Evolutionary conservation across 1,284 basidiomycete species (phyloP).

Genomic region (Leccinum fallax): DNA sequence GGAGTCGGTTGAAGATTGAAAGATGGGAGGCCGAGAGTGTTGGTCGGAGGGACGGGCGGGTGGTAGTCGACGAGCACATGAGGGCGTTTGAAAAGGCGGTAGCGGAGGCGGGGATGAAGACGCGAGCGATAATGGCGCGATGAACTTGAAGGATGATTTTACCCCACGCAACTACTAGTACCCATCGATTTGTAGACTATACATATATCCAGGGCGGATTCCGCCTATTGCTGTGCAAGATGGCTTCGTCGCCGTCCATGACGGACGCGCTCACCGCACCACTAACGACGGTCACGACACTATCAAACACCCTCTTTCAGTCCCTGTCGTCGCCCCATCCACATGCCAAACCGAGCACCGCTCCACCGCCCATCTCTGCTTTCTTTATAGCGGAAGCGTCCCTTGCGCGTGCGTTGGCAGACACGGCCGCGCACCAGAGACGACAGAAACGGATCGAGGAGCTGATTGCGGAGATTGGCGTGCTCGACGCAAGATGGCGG

Average conservation of each 20-base stretch:
- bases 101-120: slow-evolving; percentile 69
- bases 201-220: neutral
- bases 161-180: slow-evolving; percentile 11
- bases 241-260: slow-evolving; percentile 39
- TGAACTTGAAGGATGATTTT: slow-evolving; percentile 14
- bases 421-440: slow-evolving; percentile 71
- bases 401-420: slow-evolving; percentile 61
- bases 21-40: slow-evolving; percentile 67
- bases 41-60: slow-evolving; percentile 55
- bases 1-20: slow-evolving; percentile 71
- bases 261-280: slow-evolving; percentile 62
- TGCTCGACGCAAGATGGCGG: slow-evolving; percentile 65
- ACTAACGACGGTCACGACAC: slow-evolving; percentile 58
- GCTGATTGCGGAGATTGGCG: slow-evolving; percentile 67
- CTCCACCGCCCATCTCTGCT: slow-evolving; percentile 57
- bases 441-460: slow-evolving; percentile 73
- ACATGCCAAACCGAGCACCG: slow-evolving; percentile 59
- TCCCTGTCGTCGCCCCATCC: slow-evolving; percentile 61
- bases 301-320: slow-evolving; percentile 71
- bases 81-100: slow-evolving; percentile 70
- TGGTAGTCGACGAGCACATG: slow-evolving; percentile 73
- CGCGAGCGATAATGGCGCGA: slow-evolving; percentile 72
- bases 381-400: slow-evolving; percentile 64
- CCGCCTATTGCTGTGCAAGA: neutral
- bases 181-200: slow-evolving; percentile 29